Base-by-base conservation (phyloP, 192 early-diverging fungal species). In the Backusella sp. region DNA sequence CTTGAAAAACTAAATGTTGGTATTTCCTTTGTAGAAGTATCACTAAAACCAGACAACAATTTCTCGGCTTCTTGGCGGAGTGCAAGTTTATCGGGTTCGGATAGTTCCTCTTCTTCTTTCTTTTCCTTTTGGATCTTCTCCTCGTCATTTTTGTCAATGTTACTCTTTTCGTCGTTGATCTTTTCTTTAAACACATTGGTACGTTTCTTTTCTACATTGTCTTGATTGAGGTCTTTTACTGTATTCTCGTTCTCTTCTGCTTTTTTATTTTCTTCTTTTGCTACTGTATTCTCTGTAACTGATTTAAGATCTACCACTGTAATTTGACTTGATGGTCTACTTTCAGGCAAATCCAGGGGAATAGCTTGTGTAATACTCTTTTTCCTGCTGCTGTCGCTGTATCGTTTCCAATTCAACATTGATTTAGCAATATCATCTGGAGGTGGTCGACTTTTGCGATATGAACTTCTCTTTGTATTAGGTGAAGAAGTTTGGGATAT, bases 371-470 rank as follows among this genome's bases (percentile, higher is more conserved):
- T 36, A 9, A 37, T 32, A 17, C 73, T 76, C 35, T 32, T 44
- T 4, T 52, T 35, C 19, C 69, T 73, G 12, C 59, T 62, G 8
- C 65, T 56, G 12, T 62, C 39, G 34, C 78, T 79, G 0, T 69
- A 41, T 49, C 78, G 28, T 41, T 79, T 79, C 78, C 78, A 79
- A 44, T 79, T 70, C 8, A 79, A 46, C 78, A 79, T 79, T 4
- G 78, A 74, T 41, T 79, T 62, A 0, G 74, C 69, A 9, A 79
- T 34, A 46, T 75, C 74, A 42, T 79, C 78, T 17, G 67, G 68
- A 12, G 78, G 49, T 4, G 78, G 78, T 4, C 56, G 56, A 28
- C 56, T 62, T 62, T 62, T 62, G 12, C 56, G 56, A 28, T 62
- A 62, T 12, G 56, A 62, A n/a, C 23, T 62, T 62, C 56, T 62